Base-by-base conservation (phyloP, 805 yeast genomes). In the Metschnikowia orientalis region DNA sequence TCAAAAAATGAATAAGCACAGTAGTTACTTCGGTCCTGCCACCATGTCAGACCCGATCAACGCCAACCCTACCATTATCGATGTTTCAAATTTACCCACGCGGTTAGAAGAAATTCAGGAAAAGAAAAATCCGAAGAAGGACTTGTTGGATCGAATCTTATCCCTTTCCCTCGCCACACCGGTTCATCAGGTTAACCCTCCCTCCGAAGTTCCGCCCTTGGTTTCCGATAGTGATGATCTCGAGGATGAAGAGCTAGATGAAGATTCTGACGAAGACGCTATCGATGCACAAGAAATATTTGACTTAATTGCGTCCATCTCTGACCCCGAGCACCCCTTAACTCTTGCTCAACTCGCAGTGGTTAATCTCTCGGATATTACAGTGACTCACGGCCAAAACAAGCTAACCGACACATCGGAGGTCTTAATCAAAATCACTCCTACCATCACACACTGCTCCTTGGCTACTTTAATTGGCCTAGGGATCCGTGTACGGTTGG, bases 391-490 rank as follows among this genome's bases (percentile, higher is more conserved):
- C 49, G 65, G 76, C 8, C 73, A 75, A 4, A 40, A 46, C 21
- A 51, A 51, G 23, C 47, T 65, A 18, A 29, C 19, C 9, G 71
- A 72, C 22, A 76, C 88, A 50, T 82, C 92, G 0, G 85, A 81
- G 41, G 86, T 92, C 1, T 50, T 76, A 14, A 86, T 92, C 18
- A 76, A 74, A 47, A 92, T 92, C 41, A 92, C 99, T 0, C 99
- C 99, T 1, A 92, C 99, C 0, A 90, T 92, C 48, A 92, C 97
- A 4, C 99, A 92, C 53, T 92, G 99, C 56, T 87, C 96, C 1
- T 67, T 92, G 40, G 98, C 98, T 1, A 92, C 98, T 0, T 71
- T 92, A 30, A 92, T 92, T 37, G 99, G 99, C 0, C 69, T 92
- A 23, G 97, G 98, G 0, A 86, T 92, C 34, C 68, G 97, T 31